Evolutionary conservation across 2,329 filamentous ascomycete genomes (phyloP).

Genomic region (Cercospora zeae-maydis): DNA sequence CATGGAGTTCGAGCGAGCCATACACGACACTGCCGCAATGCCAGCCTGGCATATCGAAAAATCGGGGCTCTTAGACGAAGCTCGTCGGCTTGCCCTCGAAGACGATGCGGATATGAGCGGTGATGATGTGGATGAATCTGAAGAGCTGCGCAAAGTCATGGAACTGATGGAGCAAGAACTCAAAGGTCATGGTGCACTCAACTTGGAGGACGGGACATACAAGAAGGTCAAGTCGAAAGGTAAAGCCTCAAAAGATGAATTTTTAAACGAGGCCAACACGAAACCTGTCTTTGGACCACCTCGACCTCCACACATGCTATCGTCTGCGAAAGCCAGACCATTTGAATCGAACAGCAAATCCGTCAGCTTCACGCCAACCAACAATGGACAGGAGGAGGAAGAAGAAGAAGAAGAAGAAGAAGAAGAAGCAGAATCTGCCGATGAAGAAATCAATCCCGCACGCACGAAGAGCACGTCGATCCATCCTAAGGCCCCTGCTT

Average conservation of each 20-base stretch:
- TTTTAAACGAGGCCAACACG: neutral
- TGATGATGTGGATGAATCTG: conserved; percentile 48
- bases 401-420: conserved; percentile 27
- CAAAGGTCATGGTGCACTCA: conserved; percentile 63
- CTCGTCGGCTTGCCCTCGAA: conserved; percentile 36
- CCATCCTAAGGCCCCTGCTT: conserved; percentile 2
- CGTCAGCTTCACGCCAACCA: conserved; percentile 26
- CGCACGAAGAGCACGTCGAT: neutral
- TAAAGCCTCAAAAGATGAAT: conserved; percentile 27
- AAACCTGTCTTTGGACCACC: conserved; percentile 32
- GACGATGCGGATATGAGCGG: conserved; percentile 45
- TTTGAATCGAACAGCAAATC: conserved; percentile 3
- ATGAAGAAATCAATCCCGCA: conserved; percentile 41
- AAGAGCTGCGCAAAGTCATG: conserved; percentile 63
- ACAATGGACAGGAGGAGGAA: conserved; percentile 28
- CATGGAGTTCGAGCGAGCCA: conserved; percentile 77
- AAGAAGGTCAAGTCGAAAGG: conserved; percentile 28
- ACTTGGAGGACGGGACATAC: conserved; percentile 37
- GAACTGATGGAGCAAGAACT: conserved; percentile 71
- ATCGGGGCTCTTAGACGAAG: conserved; percentile 36
- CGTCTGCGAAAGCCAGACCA: neutral
- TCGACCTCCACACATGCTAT: conserved; percentile 29
- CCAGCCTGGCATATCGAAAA: conserved; percentile 42
- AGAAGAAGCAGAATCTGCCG: conserved; percentile 33
- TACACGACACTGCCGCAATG: conserved; percentile 86